These are phyloP conservation scores for Candida coleopterorum DNA, from an alignment of 805 yeast species.

Conservation along the genomic window DNA sequence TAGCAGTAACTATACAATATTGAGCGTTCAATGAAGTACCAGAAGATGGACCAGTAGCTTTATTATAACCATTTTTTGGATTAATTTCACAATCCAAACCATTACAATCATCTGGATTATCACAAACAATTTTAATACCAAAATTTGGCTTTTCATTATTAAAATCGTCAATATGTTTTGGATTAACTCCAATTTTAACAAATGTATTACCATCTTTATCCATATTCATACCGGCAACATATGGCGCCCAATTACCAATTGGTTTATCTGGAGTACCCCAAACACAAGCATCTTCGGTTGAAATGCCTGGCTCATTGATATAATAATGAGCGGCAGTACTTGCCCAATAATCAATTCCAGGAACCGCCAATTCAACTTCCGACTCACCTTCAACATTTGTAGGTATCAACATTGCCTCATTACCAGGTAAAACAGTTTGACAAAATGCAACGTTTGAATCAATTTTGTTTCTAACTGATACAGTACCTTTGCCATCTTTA, in stretches of 20 bases:
- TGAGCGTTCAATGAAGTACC: conserved; percentile 54
- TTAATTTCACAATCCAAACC: conserved; percentile 84
- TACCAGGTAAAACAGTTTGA: conserved; percentile 91
- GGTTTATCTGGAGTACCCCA: conserved; percentile 76
- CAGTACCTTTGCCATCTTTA: conserved; percentile 72
- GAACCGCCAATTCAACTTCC: conserved; percentile 67
- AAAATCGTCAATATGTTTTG: conserved; percentile 69
- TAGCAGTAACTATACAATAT: conserved; percentile 83
- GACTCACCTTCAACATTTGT: conserved; percentile 54
- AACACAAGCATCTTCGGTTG: conserved; percentile 68
- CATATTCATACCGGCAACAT: conserved; percentile 87
- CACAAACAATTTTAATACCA: conserved; percentile 74
- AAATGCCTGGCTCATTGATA: conserved; percentile 78
- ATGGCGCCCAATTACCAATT: conserved; percentile 89
- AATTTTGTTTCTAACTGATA: conserved; percentile 56
- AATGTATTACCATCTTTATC: conserved; percentile 65
- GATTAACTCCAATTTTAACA: conserved; percentile 90
- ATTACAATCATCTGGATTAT: conserved; percentile 59
- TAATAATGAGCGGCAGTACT: conserved; percentile 83
- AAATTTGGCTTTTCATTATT: conserved; percentile 52
- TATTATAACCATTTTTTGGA: conserved; percentile 62
- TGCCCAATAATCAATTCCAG: conserved; percentile 82
- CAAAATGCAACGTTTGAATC: conserved; percentile 70
- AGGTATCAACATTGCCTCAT: conserved; percentile 92
- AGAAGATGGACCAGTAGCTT: conserved; percentile 38